phyloP scores from a whole-genome alignment of 2,329 filamentous ascomycete genomes.

The Tetracladium maxilliforme region DNA sequence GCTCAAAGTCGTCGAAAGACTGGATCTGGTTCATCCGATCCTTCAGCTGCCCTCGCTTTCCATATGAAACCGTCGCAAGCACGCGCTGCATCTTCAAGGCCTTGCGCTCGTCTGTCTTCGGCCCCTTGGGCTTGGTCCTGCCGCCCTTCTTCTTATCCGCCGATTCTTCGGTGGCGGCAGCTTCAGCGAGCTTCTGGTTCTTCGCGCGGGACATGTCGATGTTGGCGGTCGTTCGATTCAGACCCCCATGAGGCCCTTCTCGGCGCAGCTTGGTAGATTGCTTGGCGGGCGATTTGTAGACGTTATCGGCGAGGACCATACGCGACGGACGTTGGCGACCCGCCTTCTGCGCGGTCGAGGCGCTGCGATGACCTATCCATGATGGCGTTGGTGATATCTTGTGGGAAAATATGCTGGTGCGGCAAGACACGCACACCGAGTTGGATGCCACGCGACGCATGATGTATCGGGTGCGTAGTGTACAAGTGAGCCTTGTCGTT shows the following conservation, averaged over 20 bases:
- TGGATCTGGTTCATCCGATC: conserved; percentile 50
- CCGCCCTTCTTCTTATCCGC: conserved; percentile 23
- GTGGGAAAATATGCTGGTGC: too few species aligned
- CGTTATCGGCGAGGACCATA: conserved; percentile 41
- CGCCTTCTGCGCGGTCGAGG: too few species aligned
- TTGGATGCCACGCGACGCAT: too few species aligned
- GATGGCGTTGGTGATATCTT: too few species aligned
- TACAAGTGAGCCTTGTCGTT: too few species aligned
- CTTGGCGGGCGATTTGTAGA: conserved; percentile 22
- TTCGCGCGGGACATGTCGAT: conserved; percentile 10
- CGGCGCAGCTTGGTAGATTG: conserved; percentile 19
- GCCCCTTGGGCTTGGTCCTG: too few species aligned
- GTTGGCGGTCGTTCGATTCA: conserved; percentile 37
- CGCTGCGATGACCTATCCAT: too few species aligned
- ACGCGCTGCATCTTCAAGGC: conserved; percentile 89
- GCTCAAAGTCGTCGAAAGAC: conserved; percentile 65
- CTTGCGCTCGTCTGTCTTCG: too few species aligned
- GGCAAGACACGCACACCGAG: too few species aligned
- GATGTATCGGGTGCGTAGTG: too few species aligned
- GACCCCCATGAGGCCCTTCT: conserved; percentile 36
- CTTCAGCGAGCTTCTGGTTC: conserved; percentile 2
- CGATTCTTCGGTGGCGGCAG: conserved; percentile 7
- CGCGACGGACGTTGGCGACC: conserved; percentile 37
- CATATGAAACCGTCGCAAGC: conserved; percentile 64
- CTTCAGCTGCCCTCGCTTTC: conserved; percentile 37